Conservation (phyloP, 192 early-diverging fungal species). For the Backusella psychrophila region DNA sequence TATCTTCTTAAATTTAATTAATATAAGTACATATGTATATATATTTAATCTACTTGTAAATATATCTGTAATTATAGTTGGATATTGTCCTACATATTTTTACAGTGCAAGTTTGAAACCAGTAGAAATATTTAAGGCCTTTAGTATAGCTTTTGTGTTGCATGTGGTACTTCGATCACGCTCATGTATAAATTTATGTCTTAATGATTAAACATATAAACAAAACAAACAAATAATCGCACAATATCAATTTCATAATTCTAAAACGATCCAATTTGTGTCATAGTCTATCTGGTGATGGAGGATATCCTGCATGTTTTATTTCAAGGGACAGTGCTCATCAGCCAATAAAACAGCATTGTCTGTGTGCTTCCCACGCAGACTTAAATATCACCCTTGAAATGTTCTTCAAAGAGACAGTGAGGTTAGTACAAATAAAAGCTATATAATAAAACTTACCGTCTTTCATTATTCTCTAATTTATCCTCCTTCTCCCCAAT, state of each 20-base stretch:
- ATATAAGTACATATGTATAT: not conserved
- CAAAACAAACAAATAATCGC: not conserved
- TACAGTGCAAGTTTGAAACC: conserved; percentile 18
- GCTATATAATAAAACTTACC: not conserved
- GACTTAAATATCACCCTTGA: not conserved
- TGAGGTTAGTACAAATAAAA: conserved; percentile 2
- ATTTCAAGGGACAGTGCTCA: not conserved
- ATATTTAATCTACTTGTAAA: conserved; percentile 24
- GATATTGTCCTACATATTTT: conserved; percentile 29
- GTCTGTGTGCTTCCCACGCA: not conserved
- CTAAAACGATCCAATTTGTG: not conserved
- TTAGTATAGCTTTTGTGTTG: conserved; percentile 20
- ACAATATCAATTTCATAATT: not conserved
- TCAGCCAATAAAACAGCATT: not conserved
- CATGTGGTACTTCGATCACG: conserved; percentile 13
- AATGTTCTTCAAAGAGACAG: not conserved
- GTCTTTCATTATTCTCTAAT: not conserved
- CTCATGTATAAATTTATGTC: not conserved
- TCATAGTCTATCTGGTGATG: conserved; percentile 4
- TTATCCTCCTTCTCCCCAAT: not conserved
- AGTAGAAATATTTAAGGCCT: conserved; percentile 5
- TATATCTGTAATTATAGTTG: conserved; percentile 7
- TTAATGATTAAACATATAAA: conserved; percentile 6
- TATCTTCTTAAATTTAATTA: not conserved
- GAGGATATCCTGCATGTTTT: not conserved